Conservation (phyloP, 2,329 filamentous ascomycete genomes). For the Penicillium sp. region DNA sequence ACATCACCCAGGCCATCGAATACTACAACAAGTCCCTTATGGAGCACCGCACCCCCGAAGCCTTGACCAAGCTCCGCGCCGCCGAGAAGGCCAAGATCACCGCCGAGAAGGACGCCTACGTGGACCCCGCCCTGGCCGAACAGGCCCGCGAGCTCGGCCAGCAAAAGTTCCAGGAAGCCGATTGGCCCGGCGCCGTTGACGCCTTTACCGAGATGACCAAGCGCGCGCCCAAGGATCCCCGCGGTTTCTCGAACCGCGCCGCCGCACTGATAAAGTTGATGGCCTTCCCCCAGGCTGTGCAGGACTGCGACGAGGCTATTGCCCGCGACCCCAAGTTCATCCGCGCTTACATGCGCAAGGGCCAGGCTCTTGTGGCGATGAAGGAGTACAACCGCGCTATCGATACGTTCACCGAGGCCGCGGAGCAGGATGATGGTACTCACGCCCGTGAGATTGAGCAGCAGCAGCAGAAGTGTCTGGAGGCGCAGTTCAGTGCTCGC, state of each 20-base stretch:
- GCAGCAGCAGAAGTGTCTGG: conserved; percentile 89
- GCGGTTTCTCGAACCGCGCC: conserved; percentile 95
- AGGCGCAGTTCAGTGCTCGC: conserved; percentile 84
- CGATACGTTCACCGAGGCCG: conserved; percentile 82
- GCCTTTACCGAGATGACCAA: conserved; percentile 97
- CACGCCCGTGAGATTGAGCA: conserved; percentile 90
- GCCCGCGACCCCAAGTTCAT: conserved; percentile 91
- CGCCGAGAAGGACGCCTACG: conserved; percentile 73
- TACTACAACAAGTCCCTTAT: conserved; percentile 93
- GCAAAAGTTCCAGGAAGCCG: conserved; percentile 92
- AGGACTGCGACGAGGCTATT: conserved; percentile 90
- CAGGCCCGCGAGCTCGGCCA: conserved; percentile 94
- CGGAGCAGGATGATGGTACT: conserved; percentile 74
- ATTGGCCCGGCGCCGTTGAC: conserved; percentile 93
- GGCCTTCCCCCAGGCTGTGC: conserved; percentile 88
- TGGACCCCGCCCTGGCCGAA: conserved; percentile 90
- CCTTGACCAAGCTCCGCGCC: conserved; percentile 86
- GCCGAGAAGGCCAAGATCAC: conserved; percentile 86
- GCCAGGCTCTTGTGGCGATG: conserved; percentile 94
- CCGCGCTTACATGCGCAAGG: conserved; percentile 93
- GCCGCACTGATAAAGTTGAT: conserved; percentile 96
- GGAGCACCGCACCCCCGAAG: conserved; percentile 93
- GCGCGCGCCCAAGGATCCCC: conserved; percentile 86
- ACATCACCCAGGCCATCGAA: conserved; percentile 76
- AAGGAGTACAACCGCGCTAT: conserved; percentile 95